Percentiles rank a stretch among this genome's conserved stretches.
Evolutionary conservation across 495 filamentous ascomycete species (phyloP).

Genomic region (Hapsidospora chrysogenum): DNA sequence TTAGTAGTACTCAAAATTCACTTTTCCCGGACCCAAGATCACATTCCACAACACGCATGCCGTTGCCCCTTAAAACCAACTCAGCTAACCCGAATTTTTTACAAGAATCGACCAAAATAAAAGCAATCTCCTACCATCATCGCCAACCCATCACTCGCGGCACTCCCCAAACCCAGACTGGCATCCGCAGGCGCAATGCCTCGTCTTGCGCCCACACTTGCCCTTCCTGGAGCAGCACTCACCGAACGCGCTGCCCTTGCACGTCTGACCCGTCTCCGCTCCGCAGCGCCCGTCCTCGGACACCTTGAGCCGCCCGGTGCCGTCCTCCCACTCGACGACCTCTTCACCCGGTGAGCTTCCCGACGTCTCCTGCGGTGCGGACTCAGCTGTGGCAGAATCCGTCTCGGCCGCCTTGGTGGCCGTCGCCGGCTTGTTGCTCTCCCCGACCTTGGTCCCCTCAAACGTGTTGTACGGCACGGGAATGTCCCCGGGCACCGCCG

Average conservation of each 20-base stretch:
- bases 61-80: too few relatives aligned
- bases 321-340: not conserved
- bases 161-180: not conserved
- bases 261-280: constrained; percentile 12
- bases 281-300: constrained; percentile 9
- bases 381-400: not conserved
- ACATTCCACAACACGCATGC: too few relatives aligned
- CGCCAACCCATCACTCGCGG: not conserved
- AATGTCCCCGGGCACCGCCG: constrained; percentile 4
- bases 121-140: too few relatives aligned
- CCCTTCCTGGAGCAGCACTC: constrained; percentile 17
- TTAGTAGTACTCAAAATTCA: too few relatives aligned
- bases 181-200: not conserved
- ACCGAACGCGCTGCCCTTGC: constrained; percentile 16
- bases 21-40: too few relatives aligned
- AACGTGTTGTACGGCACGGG: constrained; percentile 1
- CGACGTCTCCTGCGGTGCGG: too few relatives aligned
- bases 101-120: too few relatives aligned
- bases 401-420: not conserved
- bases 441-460: not conserved
- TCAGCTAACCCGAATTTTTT: too few relatives aligned
- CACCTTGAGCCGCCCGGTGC: not conserved
- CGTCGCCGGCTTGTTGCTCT: not conserved
- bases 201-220: constrained; percentile 12
- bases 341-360: too few relatives aligned